Evolutionary conservation across 2,329 filamentous ascomycete species (phyloP), one percentile per base, ranked within the genome.

Genomic region (Ophiognomonia clavigignenti-juglandacearum): DNA sequence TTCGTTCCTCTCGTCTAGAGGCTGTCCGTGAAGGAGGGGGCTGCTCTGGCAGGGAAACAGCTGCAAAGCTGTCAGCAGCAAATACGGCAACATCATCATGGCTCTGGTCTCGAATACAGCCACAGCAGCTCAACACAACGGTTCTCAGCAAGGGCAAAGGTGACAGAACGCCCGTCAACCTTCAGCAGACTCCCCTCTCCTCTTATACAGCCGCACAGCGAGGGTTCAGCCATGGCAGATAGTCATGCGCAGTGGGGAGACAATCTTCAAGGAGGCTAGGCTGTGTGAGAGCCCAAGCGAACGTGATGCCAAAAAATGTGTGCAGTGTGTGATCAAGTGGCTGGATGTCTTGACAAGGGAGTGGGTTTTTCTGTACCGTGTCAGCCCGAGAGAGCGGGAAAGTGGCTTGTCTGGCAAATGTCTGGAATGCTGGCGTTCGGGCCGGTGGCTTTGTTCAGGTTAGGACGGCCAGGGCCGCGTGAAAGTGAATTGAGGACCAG

Each of bases 41-140:
- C 6, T 20, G 4, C 40, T 47, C 23, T 43, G 43, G 32, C 43
- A 47, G 38, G 18, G 26, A 14, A 44, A 14, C 29, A 50, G 39
- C 50, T 53, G 50, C 27, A 53, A 27, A 6, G 47, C 40, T 16
- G 41, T 51, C 47, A 53, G 44, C 32, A 47, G 22, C 32, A 53
- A 6, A 44, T 35, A 50, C 36, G 26, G 50, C 20, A 42, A 36
- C n/a, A n/a, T n/a, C 47, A 43, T 50, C 14, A 36, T 53, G 22
- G 26, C 41, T 45, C 36, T 50, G 44, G 18, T 27, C 42, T 36
- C 24, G 18, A 9, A 19, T 10, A 27, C 24, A 36, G 27, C 27
- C 39, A 47, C 32, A 16, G 23, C n/a, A 34, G 32, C 13, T 43
- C 19, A 16, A 38, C 18, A 18, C 26, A 18, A 16, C 13, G 13